Percentiles rank a stretch among this genome's conserved stretches.
Conservation (phyloP, 1,139 yeast species). For the Candida sojae region DNA sequence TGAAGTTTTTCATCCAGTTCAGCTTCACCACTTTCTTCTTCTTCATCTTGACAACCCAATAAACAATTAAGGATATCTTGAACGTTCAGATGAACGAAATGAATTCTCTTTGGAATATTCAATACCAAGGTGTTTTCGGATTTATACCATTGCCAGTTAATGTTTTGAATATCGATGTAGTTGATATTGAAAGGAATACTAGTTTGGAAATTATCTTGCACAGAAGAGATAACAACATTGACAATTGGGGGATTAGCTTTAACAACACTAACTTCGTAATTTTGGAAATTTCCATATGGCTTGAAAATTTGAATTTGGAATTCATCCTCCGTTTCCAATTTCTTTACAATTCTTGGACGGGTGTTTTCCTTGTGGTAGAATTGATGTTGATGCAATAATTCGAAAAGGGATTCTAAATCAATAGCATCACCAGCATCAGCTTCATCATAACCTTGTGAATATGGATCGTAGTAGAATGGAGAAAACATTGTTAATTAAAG, state of each 20-base stretch:
- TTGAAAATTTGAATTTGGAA: conserved; percentile 44
- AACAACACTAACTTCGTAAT: conserved; percentile 41
- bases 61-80: conserved; percentile 15
- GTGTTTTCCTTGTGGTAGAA: conserved; percentile 13
- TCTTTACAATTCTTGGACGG: conserved; percentile 36
- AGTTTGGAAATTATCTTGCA: conserved; percentile 34
- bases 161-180: conserved; percentile 33
- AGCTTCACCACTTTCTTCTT: background rate
- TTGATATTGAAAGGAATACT: conserved; percentile 34
- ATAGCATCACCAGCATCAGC: background rate
- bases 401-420: conserved; percentile 13
- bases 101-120: conserved; percentile 37
- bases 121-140: conserved; percentile 39
- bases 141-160: conserved; percentile 39
- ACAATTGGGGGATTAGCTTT: conserved; percentile 23
- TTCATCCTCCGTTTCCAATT: conserved; percentile 37
- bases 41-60: conserved; percentile 6
- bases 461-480: conserved; percentile 4
- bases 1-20: background rate
- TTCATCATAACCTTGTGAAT: background rate
- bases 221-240: conserved; percentile 32
- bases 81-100: conserved; percentile 14
- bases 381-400: conserved; percentile 15
- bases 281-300: conserved; percentile 34
- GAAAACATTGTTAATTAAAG: conserved; percentile 5